Evolutionary conservation across 2,329 filamentous ascomycete species (phyloP), one percentile per base, ranked within the genome.

Genomic region (Leptodontidium sp.): DNA sequence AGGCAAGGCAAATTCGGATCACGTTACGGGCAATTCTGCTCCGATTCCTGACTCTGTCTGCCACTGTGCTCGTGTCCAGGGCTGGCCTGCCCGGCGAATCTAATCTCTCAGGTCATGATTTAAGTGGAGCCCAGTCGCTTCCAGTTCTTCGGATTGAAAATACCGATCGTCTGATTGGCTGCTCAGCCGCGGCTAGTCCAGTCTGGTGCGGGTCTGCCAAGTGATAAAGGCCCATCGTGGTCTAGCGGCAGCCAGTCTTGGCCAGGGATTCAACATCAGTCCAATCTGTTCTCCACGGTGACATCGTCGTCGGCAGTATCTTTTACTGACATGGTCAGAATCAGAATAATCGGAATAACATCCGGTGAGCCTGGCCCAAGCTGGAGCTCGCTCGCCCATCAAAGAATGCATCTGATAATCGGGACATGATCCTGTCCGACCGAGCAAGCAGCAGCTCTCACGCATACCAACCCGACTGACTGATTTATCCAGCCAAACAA

Each of bases 151-250:
- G 11, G 38, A 59, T 59, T 59, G 57, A 40, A 40, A 59, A 59
- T 59, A 55, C 57, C n/a, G 29, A 8, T 1, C 4, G 24, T 45
- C 21, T 45, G 38, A 40, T 59, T 59, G 57, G 57, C 21, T 17
- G 9, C 4, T 14, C 17, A 4, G 11, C 32, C 32, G n/a, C 38
- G 11, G 21, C 35, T 59, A 29, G 57, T 29, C 12, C 11, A 2
- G 11, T 59, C 38, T 9, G 21, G 38, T n/a, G 38, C 12, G 38
- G 38, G 12, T 12, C 21, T 15, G 35, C 57, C 57, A 40, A 59
- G 57, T 45, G 38, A 59, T 59, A 59, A 59, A 26, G 24, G 7
- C 57, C 57, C n/a, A 59, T 59, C 57, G 57, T 12, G 57, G 57
- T 29, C 21, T 59, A 59, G 57, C n/a, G 11, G 12, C 8, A 26